Evolutionary conservation across 108 stramenopile species (phyloP).

Genomic region (Parietichytrium sp.): DNA sequence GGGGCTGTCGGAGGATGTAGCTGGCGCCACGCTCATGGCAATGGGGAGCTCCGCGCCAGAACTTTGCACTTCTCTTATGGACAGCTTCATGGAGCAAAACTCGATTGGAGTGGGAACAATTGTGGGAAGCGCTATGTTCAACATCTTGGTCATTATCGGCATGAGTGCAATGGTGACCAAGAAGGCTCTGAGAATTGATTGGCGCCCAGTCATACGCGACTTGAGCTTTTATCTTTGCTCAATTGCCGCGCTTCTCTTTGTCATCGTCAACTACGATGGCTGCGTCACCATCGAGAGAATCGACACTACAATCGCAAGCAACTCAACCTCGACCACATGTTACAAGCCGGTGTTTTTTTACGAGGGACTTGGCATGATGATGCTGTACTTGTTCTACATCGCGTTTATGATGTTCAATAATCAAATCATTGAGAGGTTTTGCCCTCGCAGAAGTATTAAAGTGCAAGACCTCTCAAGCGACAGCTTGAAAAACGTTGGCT

Average conservation of each 20-base stretch:
- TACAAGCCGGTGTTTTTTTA: too few relatives aligned
- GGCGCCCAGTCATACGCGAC: not conserved
- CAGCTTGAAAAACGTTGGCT: too few relatives aligned
- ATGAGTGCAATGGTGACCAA: slow-evolving; percentile 51
- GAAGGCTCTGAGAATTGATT: slow-evolving; percentile 11
- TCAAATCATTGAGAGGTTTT: not conserved
- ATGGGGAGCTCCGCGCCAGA: slow-evolving; percentile 56
- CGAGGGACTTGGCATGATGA: slow-evolving; percentile 44
- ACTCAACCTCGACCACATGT: slow-evolving; percentile 1
- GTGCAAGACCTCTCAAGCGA: slow-evolving; percentile 14
- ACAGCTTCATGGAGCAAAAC: slow-evolving; percentile 45
- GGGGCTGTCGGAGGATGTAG: slow-evolving; percentile 14
- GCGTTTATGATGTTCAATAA: slow-evolving; percentile 49
- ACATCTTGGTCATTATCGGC: slow-evolving; percentile 66
- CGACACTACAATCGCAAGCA: too few relatives aligned
- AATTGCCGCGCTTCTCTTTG: not conserved
- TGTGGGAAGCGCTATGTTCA: slow-evolving; percentile 67
- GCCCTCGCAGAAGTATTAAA: not conserved
- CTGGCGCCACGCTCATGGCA: slow-evolving; percentile 61
- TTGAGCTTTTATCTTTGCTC: not conserved
- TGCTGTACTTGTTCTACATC: slow-evolving; percentile 48
- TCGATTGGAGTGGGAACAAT: slow-evolving; percentile 67
- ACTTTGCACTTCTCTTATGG: slow-evolving; percentile 56
- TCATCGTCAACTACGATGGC: not conserved
- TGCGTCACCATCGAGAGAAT: too few relatives aligned